phyloP scores from a whole-genome alignment of 345 rosid genomes.

The Turritis glabra region DNA sequence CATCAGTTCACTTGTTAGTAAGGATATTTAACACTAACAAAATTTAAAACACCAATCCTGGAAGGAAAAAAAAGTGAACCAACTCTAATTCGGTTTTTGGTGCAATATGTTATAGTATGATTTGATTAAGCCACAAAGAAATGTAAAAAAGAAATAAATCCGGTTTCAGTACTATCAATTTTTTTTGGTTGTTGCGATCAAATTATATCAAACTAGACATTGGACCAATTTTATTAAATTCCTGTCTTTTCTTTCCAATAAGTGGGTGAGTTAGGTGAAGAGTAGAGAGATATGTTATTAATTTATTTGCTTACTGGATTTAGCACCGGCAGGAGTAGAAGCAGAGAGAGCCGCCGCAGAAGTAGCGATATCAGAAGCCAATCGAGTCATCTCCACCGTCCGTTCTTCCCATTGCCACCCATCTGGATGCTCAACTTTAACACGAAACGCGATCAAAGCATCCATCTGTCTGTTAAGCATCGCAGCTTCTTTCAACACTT shows the following conservation, averaged over 20 bases:
- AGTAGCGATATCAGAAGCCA: conserved; percentile 58
- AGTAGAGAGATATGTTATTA: background rate
- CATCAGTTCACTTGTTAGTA: background rate
- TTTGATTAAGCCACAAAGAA: too few species aligned
- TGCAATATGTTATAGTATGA: too few species aligned
- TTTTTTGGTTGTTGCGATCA: background rate
- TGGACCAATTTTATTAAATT: background rate
- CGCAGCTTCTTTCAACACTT: conserved; percentile 39
- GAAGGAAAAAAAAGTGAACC: too few species aligned
- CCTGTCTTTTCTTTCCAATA: background rate
- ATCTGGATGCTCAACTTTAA: conserved; percentile 67
- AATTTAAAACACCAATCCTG: background rate
- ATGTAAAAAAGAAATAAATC: too few species aligned
- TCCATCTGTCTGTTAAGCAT: conserved; percentile 43
- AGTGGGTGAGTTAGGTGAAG: conserved; percentile 8
- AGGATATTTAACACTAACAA: too few species aligned
- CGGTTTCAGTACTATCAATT: background rate
- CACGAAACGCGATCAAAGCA: conserved; percentile 62
- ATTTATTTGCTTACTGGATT: conserved; percentile 31
- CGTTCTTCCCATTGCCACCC: conserved; percentile 45
- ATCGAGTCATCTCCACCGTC: conserved; percentile 53
- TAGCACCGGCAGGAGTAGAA: conserved; percentile 54
- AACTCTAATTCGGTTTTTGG: background rate
- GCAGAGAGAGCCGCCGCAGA: conserved; percentile 56
- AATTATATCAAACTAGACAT: background rate